phyloP scores from a whole-genome alignment of 495 filamentous ascomycete species.

The Cudoniella acicularis region DNA sequence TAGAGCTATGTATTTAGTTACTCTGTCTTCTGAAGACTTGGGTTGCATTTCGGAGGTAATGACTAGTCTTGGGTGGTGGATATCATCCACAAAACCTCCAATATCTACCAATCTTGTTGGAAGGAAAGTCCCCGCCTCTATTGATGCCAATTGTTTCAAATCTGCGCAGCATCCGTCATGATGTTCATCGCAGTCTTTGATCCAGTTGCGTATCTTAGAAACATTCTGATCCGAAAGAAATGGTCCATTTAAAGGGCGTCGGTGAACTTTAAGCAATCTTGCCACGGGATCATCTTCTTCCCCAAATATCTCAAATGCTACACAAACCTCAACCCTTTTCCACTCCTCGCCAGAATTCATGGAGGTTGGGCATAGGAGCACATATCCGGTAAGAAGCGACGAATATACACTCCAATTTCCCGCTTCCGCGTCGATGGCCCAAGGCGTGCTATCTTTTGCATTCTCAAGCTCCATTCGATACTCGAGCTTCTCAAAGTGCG shows the following conservation, averaged over 20 bases:
- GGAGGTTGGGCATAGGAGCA: no score
- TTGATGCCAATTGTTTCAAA: neutral
- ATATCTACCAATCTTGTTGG: neutral
- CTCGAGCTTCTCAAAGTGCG: no score
- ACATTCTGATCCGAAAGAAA: neutral
- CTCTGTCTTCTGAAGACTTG: neutral
- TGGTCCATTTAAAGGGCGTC: neutral
- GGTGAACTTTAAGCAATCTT: neutral
- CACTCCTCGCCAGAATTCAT: no score
- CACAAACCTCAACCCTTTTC: no score
- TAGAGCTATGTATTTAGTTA: neutral
- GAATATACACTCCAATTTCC: no score
- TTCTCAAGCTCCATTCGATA: no score
- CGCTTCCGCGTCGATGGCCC: no score
- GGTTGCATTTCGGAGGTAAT: neutral
- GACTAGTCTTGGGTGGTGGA: neutral
- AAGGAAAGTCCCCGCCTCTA: neutral
- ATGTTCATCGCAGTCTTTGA: neutral
- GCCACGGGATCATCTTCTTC: neutral
- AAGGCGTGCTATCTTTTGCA: no score
- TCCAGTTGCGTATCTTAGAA: neutral
- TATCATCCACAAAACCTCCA: neutral
- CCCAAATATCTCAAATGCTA: constrained; percentile 1
- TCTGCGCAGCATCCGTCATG: neutral
- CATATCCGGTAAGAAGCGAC: no score